Evolutionary conservation across 1,284 basidiomycete genomes (phyloP), one percentile per base, ranked within the genome.

Genomic region (Paramarasmius palmivorus): DNA sequence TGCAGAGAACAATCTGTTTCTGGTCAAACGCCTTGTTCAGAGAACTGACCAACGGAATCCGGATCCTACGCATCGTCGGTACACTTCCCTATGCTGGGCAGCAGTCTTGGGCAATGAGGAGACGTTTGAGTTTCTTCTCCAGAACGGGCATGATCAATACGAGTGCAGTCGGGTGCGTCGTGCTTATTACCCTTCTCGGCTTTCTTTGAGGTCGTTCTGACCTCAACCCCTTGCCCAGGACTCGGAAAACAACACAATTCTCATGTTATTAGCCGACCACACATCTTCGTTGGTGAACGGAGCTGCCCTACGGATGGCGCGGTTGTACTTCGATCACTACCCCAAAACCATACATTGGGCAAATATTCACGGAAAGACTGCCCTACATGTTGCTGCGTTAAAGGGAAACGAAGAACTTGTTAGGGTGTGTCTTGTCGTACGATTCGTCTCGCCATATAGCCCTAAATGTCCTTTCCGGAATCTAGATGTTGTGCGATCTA

Each of bases 361-460:
- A 35, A 95, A 97, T 68, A 73, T 80, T 7, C 83, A 89, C 39
- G 94, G 94, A 19, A 94, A 88, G 70, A 97, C 95, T 0, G 90
- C 95, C 1, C 74, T 98, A 5, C 95, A 98, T 69, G 77, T 92
- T 52, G 92, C 94, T 2, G 85, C 94, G 45, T 76, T 93, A 60
- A 91, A 90, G 57, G 95, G 95, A 38, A 93, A 95, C 61, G 88
- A 93, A 62, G 90, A 90, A 50, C 85, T 96, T 55, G 92, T 92
- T 53, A 77, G 86, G 64, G 92, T 94, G 64, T 61, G 84, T 78
- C 26, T 39, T 29, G 38, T 55, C n/a, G 52, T 29, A 51, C 49
- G 34, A 38, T 41, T 36, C 53, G 37, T 48, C 25, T 50, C 39
- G 45, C 39, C 37, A 58, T 54, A 55, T 38, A 53, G 54, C 61